Evolutionary conservation across 768 basidiomycete genomes (phyloP), one percentile per base, ranked within the genome.

Genomic region (Gyrodon lividus): DNA sequence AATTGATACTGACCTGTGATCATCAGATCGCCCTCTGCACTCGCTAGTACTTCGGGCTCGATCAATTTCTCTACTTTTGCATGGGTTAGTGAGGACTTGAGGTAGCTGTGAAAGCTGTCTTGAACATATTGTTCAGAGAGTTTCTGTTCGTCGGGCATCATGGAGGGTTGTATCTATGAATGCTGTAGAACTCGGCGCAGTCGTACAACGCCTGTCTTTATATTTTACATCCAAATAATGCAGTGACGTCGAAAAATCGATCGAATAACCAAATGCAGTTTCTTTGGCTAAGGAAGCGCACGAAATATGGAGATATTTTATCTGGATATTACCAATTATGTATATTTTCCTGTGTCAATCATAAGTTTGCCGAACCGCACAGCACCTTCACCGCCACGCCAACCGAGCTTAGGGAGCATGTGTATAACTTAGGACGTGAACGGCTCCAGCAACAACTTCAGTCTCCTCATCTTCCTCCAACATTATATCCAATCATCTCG

Each of bases 11-110:
- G 44, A 83, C 91, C 90, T 63, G 87, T 84, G 52, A 93, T 86
- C 89, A 92, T 92, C 26, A 93, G 69, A 74, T 93, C 90, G 0
- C 77, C 80, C 69, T 91, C 87, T 10, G 89, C 92, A 40, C 83
- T 86, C 31, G 84, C 85, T 5, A 93, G 72, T 1, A 89, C 67
- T 37, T 89, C 84, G 6, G 80, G 79, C 61, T 89, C 87, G 30
- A 94, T 72, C 2, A 94, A 73, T 3, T 74, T 71, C 67, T 94
- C 92, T 0, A 76, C 79, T 61, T 89, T 91, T 0, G 91, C 92
- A 59, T 86, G 83, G 0, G 87, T 77, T 10, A 93, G 71, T 0
- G 89, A 89, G 1, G 85, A 87, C 60, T 86, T 86, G 60, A 92
- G 80, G 59, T 88, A 93, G 61, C 79, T 80, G 69, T 92, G 90